Base-by-base conservation (phyloP, 2,329 filamentous ascomycete genomes). In the Stemphylium lycopersici region DNA sequence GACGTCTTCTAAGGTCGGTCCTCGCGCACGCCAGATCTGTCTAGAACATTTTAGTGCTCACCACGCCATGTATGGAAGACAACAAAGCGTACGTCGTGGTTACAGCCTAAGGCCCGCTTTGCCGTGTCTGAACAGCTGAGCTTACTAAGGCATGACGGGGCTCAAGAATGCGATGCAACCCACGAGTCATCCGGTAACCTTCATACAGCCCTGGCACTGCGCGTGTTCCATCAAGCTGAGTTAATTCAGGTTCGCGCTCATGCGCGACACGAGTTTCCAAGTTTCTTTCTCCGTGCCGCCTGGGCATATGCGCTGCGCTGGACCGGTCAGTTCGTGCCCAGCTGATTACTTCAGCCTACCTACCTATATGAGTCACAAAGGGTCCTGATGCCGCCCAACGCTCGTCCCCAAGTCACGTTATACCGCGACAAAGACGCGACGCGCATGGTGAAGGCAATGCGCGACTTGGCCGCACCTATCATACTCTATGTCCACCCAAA, bases 341-440 rank as follows among this genome's bases (percentile, higher is more conserved):
- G 20, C 20, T 20, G 20, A 20, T 20, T 20, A 20, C 20, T 20
- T 20, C 20, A 20, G 20, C 20, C 20, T 20, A 20, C 20, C 20
- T 20, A 20, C 8, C 24, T 11, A 33, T 44, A 41, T 59, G 57
- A 59, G 50, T 59, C 57, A 59, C 54, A 45, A 2, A 38, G n/a
- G 24, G 29, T 26, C 31, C 42, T 15, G 13, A 15, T 22, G 29
- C 34, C 13, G 22, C 33, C 22, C 34, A 8, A 13, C 16, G 13
- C 39, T 15, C 12, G 43, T 22, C 24, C 16, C 13, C 38, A 31
- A 15, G 40, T 59, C 57, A 59, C 54, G 57, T 59, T 59, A 59
- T 50, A 52, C 44, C 57, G 57, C 47, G 57, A 54, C 44, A 38
- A 20, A 32, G 33, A 54, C 57, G 57, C 47, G 57, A 51, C 42